phyloP scores from a whole-genome alignment of 192 early-diverging fungal genomes.

The Coemansia umbellata region DNA sequence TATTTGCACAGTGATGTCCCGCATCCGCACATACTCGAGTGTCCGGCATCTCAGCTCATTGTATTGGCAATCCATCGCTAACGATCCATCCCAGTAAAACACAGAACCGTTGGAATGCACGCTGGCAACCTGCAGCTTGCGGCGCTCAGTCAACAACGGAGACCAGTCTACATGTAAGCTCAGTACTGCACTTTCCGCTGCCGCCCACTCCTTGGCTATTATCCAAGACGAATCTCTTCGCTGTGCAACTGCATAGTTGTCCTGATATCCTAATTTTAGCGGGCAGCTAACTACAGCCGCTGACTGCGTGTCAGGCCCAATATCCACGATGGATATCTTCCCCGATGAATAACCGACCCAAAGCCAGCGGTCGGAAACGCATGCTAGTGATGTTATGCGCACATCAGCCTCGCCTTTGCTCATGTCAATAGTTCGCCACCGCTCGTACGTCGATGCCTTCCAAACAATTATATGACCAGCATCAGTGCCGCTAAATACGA shows the following conservation, averaged over 20 bases:
- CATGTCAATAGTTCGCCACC: constrained; percentile 44
- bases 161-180: constrained; percentile 42
- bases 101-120: constrained; percentile 45
- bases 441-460: constrained; percentile 23
- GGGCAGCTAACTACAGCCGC: constrained; percentile 5
- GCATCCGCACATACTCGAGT: constrained; percentile 60
- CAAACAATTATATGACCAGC: constrained; percentile 41
- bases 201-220: constrained; percentile 39
- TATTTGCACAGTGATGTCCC: constrained; percentile 68
- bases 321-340: constrained; percentile 27
- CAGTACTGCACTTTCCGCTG: constrained; percentile 20
- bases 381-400: constrained; percentile 40
- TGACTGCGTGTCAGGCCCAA: constrained; percentile 11
- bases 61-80: constrained; percentile 45
- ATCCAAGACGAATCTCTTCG: constrained; percentile 24
- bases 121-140: constrained; percentile 35
- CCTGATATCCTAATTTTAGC: constrained; percentile 7
- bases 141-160: constrained; percentile 28
- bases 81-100: constrained; percentile 47
- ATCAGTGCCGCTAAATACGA: constrained; percentile 44
- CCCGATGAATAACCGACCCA: constrained; percentile 47
- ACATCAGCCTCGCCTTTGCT: constrained; percentile 27
- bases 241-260: constrained; percentile 1
- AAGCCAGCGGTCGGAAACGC: constrained; percentile 33
- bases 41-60: constrained; percentile 59